Evolutionary conservation across 2,329 filamentous ascomycete species (phyloP).

Genomic region (Orbilia javanica): DNA sequence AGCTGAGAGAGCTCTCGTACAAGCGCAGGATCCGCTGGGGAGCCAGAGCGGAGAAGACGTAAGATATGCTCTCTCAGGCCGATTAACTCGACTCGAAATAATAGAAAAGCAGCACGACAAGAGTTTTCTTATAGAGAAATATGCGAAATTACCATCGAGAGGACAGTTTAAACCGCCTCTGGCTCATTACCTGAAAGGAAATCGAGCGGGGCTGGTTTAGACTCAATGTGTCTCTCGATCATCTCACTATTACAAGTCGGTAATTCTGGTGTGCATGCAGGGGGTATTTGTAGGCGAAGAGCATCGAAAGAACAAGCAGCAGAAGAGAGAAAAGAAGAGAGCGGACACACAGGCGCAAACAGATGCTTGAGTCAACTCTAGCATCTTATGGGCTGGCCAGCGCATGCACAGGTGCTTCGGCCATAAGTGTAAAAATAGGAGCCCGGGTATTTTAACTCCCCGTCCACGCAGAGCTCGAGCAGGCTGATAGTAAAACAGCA

Average conservation of each 20-base stretch:
- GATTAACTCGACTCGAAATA: slow-evolving; percentile 28
- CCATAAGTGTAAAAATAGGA: slow-evolving; percentile 55
- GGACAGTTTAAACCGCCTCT: slow-evolving; percentile 30
- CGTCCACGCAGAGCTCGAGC: slow-evolving; percentile 33
- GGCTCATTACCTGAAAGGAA: slow-evolving; percentile 36
- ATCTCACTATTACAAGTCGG: slow-evolving; percentile 55
- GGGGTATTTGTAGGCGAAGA: slow-evolving; percentile 58
- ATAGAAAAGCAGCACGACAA: slow-evolving; percentile 29
- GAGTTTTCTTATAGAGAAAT: slow-evolving; percentile 17
- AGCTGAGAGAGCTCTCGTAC: slow-evolving; percentile 7
- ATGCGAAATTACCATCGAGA: slow-evolving; percentile 26
- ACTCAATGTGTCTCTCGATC: slow-evolving; percentile 55
- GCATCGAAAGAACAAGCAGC: slow-evolving; percentile 47
- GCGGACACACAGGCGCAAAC: slow-evolving; percentile 30
- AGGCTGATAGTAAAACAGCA: slow-evolving; percentile 2
- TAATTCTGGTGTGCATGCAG: slow-evolving; percentile 57
- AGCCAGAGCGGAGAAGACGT: slow-evolving; percentile 1
- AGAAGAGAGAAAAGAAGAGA: slow-evolving; percentile 19
- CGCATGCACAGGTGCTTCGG: slow-evolving; percentile 41
- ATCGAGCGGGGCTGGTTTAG: slow-evolving; percentile 54
- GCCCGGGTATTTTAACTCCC: slow-evolving; percentile 29
- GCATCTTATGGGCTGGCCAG: slow-evolving; percentile 22
- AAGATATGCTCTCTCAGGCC: slow-evolving; percentile 14
- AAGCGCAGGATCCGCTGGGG: slow-evolving; percentile 13
- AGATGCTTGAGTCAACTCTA: slow-evolving; percentile 8